These are phyloP conservation scores for Cyclotella atomus DNA, from an alignment of 108 stramenopile genomes.

Conservation along the genomic window DNA sequence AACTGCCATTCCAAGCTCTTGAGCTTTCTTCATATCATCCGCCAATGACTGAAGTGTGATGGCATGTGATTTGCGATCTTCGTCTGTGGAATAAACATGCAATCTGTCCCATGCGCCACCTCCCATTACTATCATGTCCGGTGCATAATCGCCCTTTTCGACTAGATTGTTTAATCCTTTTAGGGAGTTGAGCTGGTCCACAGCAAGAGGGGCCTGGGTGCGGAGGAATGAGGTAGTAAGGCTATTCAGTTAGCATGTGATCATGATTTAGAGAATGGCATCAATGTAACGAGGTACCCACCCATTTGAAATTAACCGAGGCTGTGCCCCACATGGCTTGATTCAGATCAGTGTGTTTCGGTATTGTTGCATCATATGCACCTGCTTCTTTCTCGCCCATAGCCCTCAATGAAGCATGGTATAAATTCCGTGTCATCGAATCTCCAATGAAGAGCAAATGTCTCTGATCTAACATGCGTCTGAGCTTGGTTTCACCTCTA, in stretches of 20 bases:
- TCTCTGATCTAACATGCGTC: slow-evolving; percentile 55
- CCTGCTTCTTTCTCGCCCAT: slow-evolving; percentile 71
- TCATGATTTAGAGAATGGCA: too few species aligned
- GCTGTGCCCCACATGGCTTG: slow-evolving; percentile 45
- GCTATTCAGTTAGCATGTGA: too few species aligned
- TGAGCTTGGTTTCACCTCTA: slow-evolving; percentile 59
- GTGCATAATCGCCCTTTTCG: slow-evolving; percentile 14
- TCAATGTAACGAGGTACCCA: too few species aligned
- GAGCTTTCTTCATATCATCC: slow-evolving; percentile 49
- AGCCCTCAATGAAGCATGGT: slow-evolving; percentile 68
- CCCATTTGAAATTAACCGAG: slow-evolving; percentile 73
- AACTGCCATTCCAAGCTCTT: slow-evolving; percentile 51
- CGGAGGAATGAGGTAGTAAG: background rate
- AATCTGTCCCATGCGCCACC: slow-evolving; percentile 88
- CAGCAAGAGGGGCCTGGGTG: slow-evolving; percentile 58
- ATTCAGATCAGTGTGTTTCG: slow-evolving; percentile 64
- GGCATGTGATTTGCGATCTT: slow-evolving; percentile 60
- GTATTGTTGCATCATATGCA: slow-evolving; percentile 71
- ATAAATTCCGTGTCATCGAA: slow-evolving; percentile 77
- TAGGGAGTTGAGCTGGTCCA: slow-evolving; percentile 55
- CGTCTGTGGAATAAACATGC: slow-evolving; percentile 64
- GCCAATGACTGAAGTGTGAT: slow-evolving; percentile 47
- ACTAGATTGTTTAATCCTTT: slow-evolving; percentile 41
- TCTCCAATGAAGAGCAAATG: slow-evolving; percentile 81
- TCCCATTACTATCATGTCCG: slow-evolving; percentile 76